These are phyloP conservation scores for Penicillium glabrum DNA, from an alignment of 2,329 filamentous ascomycete species.

Conservation along the genomic window DNA sequence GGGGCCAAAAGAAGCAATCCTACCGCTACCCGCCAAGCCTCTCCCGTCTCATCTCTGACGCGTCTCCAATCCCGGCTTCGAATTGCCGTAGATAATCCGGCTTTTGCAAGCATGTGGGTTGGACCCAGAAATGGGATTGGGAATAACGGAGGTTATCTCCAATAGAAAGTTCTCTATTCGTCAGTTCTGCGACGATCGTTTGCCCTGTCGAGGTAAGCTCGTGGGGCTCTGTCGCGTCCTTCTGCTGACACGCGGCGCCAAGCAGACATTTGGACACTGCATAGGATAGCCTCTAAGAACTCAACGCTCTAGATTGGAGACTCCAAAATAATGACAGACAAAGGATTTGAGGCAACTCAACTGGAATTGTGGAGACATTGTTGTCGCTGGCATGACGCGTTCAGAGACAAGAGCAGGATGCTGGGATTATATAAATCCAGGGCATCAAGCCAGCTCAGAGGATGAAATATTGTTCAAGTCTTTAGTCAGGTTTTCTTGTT, in stretches of 20 bases:
- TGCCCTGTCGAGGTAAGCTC: constrained; percentile 12
- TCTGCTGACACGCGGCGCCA: constrained; percentile 15
- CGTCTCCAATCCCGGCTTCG: background rate
- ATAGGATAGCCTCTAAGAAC: background rate
- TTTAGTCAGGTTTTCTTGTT: background rate
- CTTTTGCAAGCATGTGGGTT: background rate
- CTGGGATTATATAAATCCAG: background rate
- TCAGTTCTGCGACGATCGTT: background rate
- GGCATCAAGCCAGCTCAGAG: background rate
- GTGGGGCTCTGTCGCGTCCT: constrained; percentile 4
- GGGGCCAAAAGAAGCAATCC: background rate
- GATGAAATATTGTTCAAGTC: background rate
- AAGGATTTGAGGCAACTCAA: background rate
- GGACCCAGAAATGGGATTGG: background rate
- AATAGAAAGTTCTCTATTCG: background rate
- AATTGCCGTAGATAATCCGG: constrained; percentile 1
- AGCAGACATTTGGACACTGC: background rate
- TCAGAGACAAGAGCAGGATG: background rate
- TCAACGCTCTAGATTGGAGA: background rate
- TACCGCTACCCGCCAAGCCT: background rate
- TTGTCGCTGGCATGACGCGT: background rate
- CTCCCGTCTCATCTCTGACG: background rate
- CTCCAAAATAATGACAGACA: background rate
- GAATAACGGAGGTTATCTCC: background rate
- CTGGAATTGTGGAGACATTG: background rate